These are phyloP conservation scores for Liquidambar formosana DNA, from an alignment of 164 flowering plant genomes.

Conservation along the genomic window DNA sequence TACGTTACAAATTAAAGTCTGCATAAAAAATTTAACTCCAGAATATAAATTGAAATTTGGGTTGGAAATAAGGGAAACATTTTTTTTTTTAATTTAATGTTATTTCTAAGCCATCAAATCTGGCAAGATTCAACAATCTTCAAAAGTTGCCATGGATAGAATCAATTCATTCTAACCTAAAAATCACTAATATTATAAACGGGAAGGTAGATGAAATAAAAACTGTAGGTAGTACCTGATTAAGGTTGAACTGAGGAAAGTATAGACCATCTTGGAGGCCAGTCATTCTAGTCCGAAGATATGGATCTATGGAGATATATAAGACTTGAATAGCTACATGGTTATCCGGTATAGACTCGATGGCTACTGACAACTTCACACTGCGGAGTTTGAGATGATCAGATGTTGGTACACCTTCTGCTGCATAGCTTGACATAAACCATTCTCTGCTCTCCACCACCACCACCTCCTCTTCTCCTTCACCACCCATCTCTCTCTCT, in stretches of 20 bases:
- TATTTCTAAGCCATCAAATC: no score
- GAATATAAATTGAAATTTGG: no score
- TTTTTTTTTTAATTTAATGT: no score
- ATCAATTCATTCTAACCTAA: no score
- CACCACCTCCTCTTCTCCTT: neutral
- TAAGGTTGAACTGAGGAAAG: conserved; percentile 26
- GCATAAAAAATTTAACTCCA: no score
- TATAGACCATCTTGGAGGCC: conserved; percentile 37
- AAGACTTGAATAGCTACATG: conserved; percentile 34
- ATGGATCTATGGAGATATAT: conserved; percentile 41
- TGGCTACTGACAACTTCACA: conserved; percentile 9
- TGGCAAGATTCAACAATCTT: no score
- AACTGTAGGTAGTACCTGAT: conserved; percentile 27
- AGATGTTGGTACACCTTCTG: conserved; percentile 33
- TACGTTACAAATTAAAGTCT: no score
- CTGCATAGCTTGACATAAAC: conserved; percentile 33
- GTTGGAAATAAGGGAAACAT: no score
- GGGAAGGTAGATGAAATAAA: no score
- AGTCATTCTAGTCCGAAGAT: conserved; percentile 31
- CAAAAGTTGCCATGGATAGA: no score
- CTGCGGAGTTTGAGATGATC: conserved; percentile 38
- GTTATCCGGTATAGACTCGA: conserved; percentile 29
- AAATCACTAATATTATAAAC: no score
- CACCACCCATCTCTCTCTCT: neutral
- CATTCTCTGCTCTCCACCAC: conserved; percentile 39